Evolutionary conservation across 805 yeast species (phyloP), one percentile per base, ranked within the genome.

Genomic region (Saccharomycopsis babjevae): DNA sequence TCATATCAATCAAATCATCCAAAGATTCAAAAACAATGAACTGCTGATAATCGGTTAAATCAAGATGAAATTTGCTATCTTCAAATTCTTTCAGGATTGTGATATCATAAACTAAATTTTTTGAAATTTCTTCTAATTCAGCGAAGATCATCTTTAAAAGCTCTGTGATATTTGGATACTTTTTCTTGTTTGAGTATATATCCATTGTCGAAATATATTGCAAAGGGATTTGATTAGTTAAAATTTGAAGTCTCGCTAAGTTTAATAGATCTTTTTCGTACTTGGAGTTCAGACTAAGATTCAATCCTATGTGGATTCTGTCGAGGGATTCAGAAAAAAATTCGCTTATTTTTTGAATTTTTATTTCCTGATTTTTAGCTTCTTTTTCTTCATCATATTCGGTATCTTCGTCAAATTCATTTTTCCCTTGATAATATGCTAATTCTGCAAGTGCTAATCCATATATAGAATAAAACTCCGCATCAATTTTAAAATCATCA

Each of bases 251-350:
- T 61, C 79, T 78, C 5, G 86, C 80, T 61, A 86, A 77, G 28
- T 73, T 69, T 62, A 86, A 71, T n/a, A 36, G 20, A 64, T 74
- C 78, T 56, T 73, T 70, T 11, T 76, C 80, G 52, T 83, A 72
- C 8, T 46, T 46, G 15, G 52, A 22, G 15, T 46, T 46, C 32
- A 25, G 5, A 46, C 22, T n/a, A 25, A 46, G 30, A 22, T n/a
- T 46, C 34, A 59, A 59, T 0, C 96, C 96, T 15, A 75, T 67
- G 6, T 78, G 79, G 32, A 83, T 75, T 65, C 96, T 79, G 62
- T 89, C 97, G 25, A 86, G 63, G 5, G 96, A 87, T 46, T 87
- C 89, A 13, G 80, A 81, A 59, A 89, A 83, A 69, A 77, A 88
- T 56, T 82, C 87, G 11, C 72, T 70, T 8, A 86, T 78, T 34